Conservation (phyloP, 495 filamentous ascomycete species). For the Penicillium coffeae region DNA sequence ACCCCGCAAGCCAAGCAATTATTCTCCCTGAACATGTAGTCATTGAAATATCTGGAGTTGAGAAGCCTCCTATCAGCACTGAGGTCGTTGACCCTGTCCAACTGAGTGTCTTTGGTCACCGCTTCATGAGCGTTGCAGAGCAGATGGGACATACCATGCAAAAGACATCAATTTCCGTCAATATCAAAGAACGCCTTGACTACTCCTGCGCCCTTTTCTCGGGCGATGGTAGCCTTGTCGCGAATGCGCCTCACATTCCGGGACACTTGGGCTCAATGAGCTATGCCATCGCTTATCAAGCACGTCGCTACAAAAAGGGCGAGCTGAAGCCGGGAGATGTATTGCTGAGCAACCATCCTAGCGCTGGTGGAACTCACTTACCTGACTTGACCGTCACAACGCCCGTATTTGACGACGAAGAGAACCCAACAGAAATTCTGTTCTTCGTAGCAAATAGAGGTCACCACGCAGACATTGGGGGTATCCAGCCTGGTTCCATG, state of each 20-base stretch:
- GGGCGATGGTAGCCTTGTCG: constrained; percentile 71
- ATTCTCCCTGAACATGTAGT: constrained; percentile 66
- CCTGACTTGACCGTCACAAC: constrained; percentile 88
- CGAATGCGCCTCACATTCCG: constrained; percentile 52
- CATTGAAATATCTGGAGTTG: constrained; percentile 60
- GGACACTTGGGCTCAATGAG: constrained; percentile 59
- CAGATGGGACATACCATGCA: constrained; percentile 89
- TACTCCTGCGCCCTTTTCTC: constrained; percentile 92
- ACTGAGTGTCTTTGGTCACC: constrained; percentile 83
- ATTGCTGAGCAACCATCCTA: constrained; percentile 88
- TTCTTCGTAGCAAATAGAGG: constrained; percentile 92
- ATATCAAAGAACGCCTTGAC: constrained; percentile 89
- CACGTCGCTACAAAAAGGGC: constrained; percentile 71
- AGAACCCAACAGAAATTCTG: constrained; percentile 55
- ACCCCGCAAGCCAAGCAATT: constrained; percentile 56
- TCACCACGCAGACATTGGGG: constrained; percentile 78
- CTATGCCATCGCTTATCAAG: constrained; percentile 80
- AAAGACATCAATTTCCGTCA: constrained; percentile 87
- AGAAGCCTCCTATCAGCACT: constrained; percentile 59
- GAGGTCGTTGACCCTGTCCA: constrained; percentile 64
- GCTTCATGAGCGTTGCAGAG: constrained; percentile 94
- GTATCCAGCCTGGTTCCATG: constrained; percentile 89
- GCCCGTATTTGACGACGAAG: constrained; percentile 72
- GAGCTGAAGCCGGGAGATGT: constrained; percentile 85
- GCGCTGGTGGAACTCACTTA: constrained; percentile 68